These are phyloP conservation scores for Penicillium sp. DNA, from an alignment of 2,329 filamentous ascomycete genomes.

Conservation along the genomic window DNA sequence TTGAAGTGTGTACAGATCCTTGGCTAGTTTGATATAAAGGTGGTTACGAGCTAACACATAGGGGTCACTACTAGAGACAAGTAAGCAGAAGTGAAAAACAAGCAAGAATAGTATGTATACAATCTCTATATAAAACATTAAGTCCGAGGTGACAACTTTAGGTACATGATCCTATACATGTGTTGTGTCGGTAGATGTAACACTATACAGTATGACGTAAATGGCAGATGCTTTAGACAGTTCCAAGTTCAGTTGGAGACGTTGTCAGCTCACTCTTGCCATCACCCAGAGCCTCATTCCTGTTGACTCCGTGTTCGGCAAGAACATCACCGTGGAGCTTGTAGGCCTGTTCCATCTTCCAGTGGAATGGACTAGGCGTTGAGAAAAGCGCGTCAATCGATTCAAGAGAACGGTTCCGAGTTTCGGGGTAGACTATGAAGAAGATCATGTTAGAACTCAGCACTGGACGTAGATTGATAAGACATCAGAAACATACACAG, in stretches of 20 bases:
- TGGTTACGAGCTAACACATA: not conserved
- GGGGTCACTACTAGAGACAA: not conserved
- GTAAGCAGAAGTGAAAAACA: not conserved
- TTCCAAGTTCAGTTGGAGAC: not conserved
- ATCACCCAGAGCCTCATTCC: not conserved
- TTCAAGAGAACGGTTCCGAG: conserved; percentile 43
- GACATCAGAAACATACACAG: conserved; percentile 22
- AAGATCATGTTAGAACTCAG: conserved; percentile 3
- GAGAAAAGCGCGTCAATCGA: conserved; percentile 46
- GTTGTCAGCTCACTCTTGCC: not conserved
- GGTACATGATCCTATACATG: conserved; percentile 3
- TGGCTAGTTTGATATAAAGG: not conserved
- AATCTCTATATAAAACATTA: not conserved
- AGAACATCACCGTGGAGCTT: conserved; percentile 27
- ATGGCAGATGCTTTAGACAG: not conserved
- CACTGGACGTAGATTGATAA: not conserved
- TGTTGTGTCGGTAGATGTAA: not conserved
- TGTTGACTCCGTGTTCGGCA: conserved; percentile 11
- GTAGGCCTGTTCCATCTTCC: conserved; percentile 41
- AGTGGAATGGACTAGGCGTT: conserved; percentile 38
- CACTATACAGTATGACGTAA: not conserved
- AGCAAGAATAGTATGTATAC: too few species aligned
- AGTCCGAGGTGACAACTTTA: not conserved
- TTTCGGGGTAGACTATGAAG: conserved; percentile 44
- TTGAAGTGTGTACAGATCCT: not conserved